Evolutionary conservation across 352 stramenopile genomes (phyloP).

Genomic region (Peronospora belbahrii): DNA sequence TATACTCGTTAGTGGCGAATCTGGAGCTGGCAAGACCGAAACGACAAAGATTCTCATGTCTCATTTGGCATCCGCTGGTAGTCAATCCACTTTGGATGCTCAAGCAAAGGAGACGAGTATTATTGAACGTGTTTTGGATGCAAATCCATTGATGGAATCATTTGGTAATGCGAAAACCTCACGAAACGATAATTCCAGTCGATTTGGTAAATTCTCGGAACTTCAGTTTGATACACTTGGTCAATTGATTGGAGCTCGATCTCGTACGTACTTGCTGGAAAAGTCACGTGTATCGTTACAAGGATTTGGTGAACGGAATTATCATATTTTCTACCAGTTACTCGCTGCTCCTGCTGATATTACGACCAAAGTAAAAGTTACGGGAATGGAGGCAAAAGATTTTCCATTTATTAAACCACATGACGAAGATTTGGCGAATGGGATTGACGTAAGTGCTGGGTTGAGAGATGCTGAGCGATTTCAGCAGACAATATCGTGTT

Average conservation of each 20-base stretch:
- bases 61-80: slow-evolving; percentile 77
- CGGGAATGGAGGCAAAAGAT: slow-evolving; percentile 57
- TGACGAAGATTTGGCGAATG: slow-evolving; percentile 24
- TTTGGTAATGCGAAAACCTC: slow-evolving; percentile 96
- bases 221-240: slow-evolving; percentile 89
- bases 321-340: slow-evolving; percentile 99
- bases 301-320: slow-evolving; percentile 93
- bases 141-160: slow-evolving; percentile 86
- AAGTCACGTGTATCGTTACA: slow-evolving; percentile 88
- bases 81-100: slow-evolving; percentile 23
- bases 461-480: slow-evolving; percentile 73
- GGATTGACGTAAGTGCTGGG: slow-evolving; percentile 39
- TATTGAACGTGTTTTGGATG: slow-evolving; percentile 74
- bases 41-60: slow-evolving; percentile 96
- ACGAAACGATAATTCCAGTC: slow-evolving; percentile 92
- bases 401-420: slow-evolving; percentile 76
- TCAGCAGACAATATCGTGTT: slow-evolving; percentile 56
- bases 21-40: slow-evolving; percentile 91
- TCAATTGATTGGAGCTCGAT: slow-evolving; percentile 73
- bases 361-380: slow-evolving; percentile 57
- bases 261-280: slow-evolving; percentile 82
- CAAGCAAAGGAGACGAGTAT: slow-evolving; percentile 53
- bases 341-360: slow-evolving; percentile 48
- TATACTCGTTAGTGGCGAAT: slow-evolving; percentile 83
- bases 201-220: slow-evolving; percentile 95